Percentiles rank a stretch among this genome's conserved stretches.
phyloP scores from a whole-genome alignment of 495 filamentous ascomycete species.

The Penicillium turbatum region DNA sequence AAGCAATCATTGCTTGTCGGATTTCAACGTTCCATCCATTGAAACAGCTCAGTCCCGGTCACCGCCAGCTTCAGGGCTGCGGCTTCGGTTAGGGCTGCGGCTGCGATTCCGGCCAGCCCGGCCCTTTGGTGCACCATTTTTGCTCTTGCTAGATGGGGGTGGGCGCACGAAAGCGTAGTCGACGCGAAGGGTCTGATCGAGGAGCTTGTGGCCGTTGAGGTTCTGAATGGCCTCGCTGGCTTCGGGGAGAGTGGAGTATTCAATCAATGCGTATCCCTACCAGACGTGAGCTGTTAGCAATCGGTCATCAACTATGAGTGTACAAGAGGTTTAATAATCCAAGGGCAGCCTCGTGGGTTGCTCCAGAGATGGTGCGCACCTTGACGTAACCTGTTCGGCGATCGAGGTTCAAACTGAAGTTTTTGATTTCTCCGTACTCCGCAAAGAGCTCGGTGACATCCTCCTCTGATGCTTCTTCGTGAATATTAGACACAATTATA shows the following conservation, averaged over 20 bases:
- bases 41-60: conserved; percentile 32
- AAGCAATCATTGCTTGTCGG: neutral
- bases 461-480: conserved; percentile 97
- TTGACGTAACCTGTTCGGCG: conserved; percentile 96
- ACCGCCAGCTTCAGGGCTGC: conserved; percentile 49
- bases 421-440: conserved; percentile 97
- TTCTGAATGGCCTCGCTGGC: conserved; percentile 82
- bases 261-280: conserved; percentile 89
- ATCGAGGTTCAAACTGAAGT: conserved; percentile 91
- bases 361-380: conserved; percentile 49
- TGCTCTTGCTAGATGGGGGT: conserved; percentile 63
- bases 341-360: neutral
- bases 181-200: conserved; percentile 87
- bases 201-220: conserved; percentile 73
- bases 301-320: neutral
- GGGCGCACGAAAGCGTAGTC: conserved; percentile 98
- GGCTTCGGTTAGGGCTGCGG: conserved; percentile 54
- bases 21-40: neutral
- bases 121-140: conserved; percentile 48
- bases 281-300: conserved; percentile 9
- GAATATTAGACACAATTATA: conserved; percentile 91
- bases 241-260: conserved; percentile 84
- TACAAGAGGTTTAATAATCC: neutral
- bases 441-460: conserved; percentile 91
- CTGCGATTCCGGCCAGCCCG: conserved; percentile 49